A percentile compares a stretch with the other conserved stretches of the same genome.
These are phyloP conservation scores for Uronychia setigera DNA, from an alignment of 73 alveolate species.

Conservation along the genomic window DNA sequence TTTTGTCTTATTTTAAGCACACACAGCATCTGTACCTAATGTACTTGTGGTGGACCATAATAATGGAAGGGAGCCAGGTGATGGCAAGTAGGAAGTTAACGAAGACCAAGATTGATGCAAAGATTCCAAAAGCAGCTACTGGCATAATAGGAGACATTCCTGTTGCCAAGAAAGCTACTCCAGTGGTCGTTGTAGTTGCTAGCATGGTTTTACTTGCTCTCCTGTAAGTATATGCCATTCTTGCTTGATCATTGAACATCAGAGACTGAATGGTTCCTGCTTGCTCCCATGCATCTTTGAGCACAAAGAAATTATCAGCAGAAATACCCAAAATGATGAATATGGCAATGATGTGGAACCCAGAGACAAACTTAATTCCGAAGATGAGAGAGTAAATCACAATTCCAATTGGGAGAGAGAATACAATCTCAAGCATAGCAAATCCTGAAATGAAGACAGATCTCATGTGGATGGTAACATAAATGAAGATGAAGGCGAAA, in stretches of 20 bases:
- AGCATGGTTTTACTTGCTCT: constrained; percentile 44
- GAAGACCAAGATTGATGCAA: constrained; percentile 25
- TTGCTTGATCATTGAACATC: neutral
- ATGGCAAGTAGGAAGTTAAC: constrained; percentile 22
- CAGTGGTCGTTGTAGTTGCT: constrained; percentile 41
- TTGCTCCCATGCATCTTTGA: constrained; percentile 60
- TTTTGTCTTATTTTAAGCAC: neutral
- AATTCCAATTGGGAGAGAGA: constrained; percentile 16
- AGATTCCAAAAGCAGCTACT: constrained; percentile 50
- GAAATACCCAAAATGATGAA: constrained; percentile 69
- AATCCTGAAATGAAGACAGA: constrained; percentile 12
- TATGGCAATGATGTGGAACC: constrained; percentile 46
- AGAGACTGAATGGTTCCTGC: neutral
- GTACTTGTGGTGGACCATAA: constrained; percentile 25
- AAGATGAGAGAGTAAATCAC: constrained; percentile 17
- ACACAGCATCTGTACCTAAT: neutral
- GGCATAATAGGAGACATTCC: constrained; percentile 44
- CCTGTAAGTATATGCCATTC: constrained; percentile 25
- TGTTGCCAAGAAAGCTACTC: constrained; percentile 45
- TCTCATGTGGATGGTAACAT: constrained; percentile 32
- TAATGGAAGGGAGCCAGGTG: constrained; percentile 12
- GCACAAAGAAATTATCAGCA: constrained; percentile 67
- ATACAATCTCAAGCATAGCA: constrained; percentile 21
- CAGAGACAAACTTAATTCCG: constrained; percentile 1
- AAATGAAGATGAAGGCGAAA: constrained; percentile 9